Percentiles rank a stretch among this genome's conserved stretches.
Conservation (phyloP, 345 rosid genomes). For the Diplotaxis tenuifolia region DNA sequence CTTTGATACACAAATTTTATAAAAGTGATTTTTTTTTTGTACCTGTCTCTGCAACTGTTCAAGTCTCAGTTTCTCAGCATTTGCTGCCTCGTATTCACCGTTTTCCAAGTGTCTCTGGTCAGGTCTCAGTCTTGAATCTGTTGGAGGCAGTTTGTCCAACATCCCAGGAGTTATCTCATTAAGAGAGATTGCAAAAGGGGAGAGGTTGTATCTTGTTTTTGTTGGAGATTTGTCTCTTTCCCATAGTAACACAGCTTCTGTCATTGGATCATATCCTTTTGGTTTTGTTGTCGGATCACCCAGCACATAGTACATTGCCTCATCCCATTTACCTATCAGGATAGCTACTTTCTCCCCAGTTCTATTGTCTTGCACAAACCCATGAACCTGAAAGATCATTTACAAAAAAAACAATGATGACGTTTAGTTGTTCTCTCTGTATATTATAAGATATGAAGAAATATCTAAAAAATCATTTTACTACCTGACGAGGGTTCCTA, state of each 20-base stretch:
- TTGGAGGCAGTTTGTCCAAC: constrained; percentile 78
- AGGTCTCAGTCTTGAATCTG: constrained; percentile 97
- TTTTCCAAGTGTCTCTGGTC: constrained; percentile 92
- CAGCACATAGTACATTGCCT: constrained; percentile 87
- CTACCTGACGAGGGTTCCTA: constrained; percentile 96
- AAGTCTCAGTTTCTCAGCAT: constrained; percentile 89
- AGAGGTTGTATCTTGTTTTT: constrained; percentile 92
- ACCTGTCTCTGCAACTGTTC: constrained; percentile 99
- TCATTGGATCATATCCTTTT: constrained; percentile 95
- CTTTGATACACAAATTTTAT: neutral
- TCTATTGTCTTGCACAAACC: constrained; percentile 92
- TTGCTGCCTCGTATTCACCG: constrained; percentile 93
- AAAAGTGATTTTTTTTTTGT: neutral
- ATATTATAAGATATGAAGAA: neutral
- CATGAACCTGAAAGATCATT: constrained; percentile 68
- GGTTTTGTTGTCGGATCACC: constrained; percentile 92
- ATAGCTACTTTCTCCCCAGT: constrained; percentile 97
- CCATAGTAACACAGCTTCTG: constrained; percentile 93
- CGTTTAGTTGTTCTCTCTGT: neutral
- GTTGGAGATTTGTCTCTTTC: constrained; percentile 70
- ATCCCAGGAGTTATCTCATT: constrained; percentile 83
- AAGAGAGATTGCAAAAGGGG: constrained; percentile 86
- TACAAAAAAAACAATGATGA: neutral
- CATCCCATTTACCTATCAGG: constrained; percentile 99
- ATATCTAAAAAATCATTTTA: neutral